Evolutionary conservation across 78 protist species (phyloP), one percentile per base, ranked within the genome.

Genomic region (Trichosphaerium sp.): DNA sequence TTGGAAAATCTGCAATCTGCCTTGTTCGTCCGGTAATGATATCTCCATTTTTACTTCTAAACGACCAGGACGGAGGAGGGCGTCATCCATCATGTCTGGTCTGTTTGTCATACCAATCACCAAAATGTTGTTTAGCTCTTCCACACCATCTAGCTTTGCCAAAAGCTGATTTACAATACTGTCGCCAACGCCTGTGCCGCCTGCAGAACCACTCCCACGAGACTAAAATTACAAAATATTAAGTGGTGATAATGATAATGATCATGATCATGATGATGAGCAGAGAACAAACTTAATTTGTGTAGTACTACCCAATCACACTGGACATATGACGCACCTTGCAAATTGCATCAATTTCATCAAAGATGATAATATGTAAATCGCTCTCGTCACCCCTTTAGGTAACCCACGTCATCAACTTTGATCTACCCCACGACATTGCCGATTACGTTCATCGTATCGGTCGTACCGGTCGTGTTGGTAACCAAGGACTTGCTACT

Each of bases 371-470:
- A 41, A 93, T 73, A 71, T 93, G 97, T 34, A 93, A 71, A 39
- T 66, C 80, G 2, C 83, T 51, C 11, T 75, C 80, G 4, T 88
- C 95, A 28, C 93, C 94, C n/a, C n/a, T n/a, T n/a, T n/a, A n/a
- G n/a, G 98, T 97, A 28, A 12, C 64, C 39, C 91, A 80, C 61
- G 99, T 98, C 28, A 94, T 98, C 74, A 95, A 97, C 84, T 97
- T 76, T 82, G 96, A 93, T 79, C 51, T 96, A 73, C 99, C 99
- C 51, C 37, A 61, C 10, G 74, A 83, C 32, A 83, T 92, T 56
- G 92, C 89, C 67, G 88, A 84, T 2, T 97, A 95, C 61, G 96
- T 94, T 25, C 99, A 97, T 81, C 66, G 87, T 40, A 81, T 81
- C 40, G 87, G 87, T 49, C 51, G 87, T 26, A 81, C 87, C 7